Base-by-base conservation (phyloP, 140 eudicot genomes). In the Flaveria floridana region DNA sequence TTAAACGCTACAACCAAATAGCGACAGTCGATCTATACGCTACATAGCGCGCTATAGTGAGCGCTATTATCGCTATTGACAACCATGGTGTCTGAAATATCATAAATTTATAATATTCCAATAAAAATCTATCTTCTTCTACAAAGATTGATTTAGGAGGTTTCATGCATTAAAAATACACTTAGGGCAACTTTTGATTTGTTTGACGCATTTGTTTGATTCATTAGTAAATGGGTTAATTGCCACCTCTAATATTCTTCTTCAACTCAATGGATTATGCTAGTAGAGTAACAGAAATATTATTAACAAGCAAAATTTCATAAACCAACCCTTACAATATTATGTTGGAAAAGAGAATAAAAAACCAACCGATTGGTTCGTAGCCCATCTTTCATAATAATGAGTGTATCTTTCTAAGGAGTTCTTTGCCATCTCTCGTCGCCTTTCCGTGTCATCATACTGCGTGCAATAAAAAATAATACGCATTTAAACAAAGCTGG, bases 371-470 rank as follows among this genome's bases (percentile, higher is more conserved):
- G 92, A 86, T 75, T 93, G 98, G 85, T 93, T 93, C 44, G 96
- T 89, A 21, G 98, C 97, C 98, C 98, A 93, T 81, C 98, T 81
- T 71, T 93, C 98, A 70, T 93, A 93, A 66, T 93, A 93, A 88
- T 93, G 98, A 66, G 98, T 89, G 74, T 92, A 92, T 87, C 96
- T 87, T 83, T 89, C 98, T 47, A 92, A 81, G 26, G 98, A 93
- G 71, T 88, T 90, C 74, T 93, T 90, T 3, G 99, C 99, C 99
- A 93, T 93, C 85, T 93, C 99, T 73, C 97, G 79, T 64, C 99
- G 88, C 80, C 85, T 93, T 70, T 93, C 99, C 56, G 96, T 62
- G 80, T 93, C 99, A 82, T 93, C 94, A 81, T 83, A 94, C 97
- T 93, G 90, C 46, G 66, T 52, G 26, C 95, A 93, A 93, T 87